A percentile compares a stretch with the other conserved stretches of the same genome.
phyloP scores from a whole-genome alignment of 2,329 filamentous ascomycete genomes.

The Fusarium nematophilum region DNA sequence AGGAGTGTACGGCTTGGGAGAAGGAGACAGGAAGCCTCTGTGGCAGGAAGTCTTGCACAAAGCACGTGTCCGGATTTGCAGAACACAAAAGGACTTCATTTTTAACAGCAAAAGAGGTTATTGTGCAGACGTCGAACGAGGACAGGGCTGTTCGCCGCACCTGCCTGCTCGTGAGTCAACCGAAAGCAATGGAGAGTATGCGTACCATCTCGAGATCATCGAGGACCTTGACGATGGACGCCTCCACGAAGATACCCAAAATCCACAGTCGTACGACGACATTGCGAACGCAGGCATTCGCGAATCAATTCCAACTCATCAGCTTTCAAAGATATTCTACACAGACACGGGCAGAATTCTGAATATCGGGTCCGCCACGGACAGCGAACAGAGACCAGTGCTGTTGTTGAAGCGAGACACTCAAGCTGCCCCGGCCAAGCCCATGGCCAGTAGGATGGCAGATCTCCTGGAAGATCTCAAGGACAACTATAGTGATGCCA shows the following conservation, averaged over 20 bases:
- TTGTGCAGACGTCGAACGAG: slow-evolving; percentile 3
- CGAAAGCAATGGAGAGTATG: slow-evolving; percentile 60
- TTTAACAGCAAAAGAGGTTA: slow-evolving; percentile 39
- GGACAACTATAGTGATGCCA: slow-evolving; percentile 1
- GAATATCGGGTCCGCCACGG: slow-evolving; percentile 72
- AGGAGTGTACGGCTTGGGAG: slow-evolving; percentile 44
- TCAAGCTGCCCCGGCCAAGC: slow-evolving; percentile 15
- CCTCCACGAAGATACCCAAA: slow-evolving; percentile 57
- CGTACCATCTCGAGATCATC: slow-evolving; percentile 83
- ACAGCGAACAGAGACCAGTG: slow-evolving; percentile 57
- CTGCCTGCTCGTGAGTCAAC: slow-evolving; percentile 1
- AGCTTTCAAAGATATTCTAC: slow-evolving; percentile 91
- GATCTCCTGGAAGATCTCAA: slow-evolving; percentile 58
- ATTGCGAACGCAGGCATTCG: slow-evolving; percentile 59
- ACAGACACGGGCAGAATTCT: slow-evolving; percentile 90
- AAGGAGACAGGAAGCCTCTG: slow-evolving; percentile 70
- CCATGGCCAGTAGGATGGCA: slow-evolving; percentile 5
- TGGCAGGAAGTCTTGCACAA: slow-evolving; percentile 99
- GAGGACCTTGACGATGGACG: slow-evolving; percentile 79
- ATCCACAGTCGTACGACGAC: slow-evolving; percentile 52
- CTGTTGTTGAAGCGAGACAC: slow-evolving; percentile 49
- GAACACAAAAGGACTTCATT: slow-evolving; percentile 63
- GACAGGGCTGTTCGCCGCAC: not conserved
- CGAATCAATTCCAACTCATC: slow-evolving; percentile 64
- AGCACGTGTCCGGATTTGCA: slow-evolving; percentile 81